phyloP scores from a whole-genome alignment of 2,329 filamentous ascomycete genomes.

The Aspergillus tanneri region DNA sequence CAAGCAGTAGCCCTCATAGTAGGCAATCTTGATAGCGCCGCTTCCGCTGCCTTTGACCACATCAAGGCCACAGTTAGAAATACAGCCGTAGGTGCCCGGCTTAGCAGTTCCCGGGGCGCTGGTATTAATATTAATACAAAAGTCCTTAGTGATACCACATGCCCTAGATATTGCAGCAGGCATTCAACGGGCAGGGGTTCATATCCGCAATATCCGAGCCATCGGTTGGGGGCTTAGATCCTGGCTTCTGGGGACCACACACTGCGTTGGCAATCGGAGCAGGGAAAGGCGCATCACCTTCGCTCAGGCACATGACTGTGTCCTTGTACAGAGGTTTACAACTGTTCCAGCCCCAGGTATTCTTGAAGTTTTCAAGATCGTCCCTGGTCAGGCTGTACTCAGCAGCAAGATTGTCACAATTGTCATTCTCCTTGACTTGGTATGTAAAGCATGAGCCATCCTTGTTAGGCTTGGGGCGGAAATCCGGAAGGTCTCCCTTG shows the following conservation, averaged over 20 bases:
- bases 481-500: conserved; percentile 14
- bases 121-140: conserved; percentile 38
- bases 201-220: conserved; percentile 29
- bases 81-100: conserved; percentile 39
- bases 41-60: conserved; percentile 28
- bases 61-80: conserved; percentile 44
- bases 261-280: conserved; percentile 37
- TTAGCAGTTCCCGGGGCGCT: conserved; percentile 40
- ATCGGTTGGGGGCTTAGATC: conserved; percentile 32
- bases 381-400: conserved; percentile 35
- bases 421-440: conserved; percentile 35
- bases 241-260: conserved; percentile 48
- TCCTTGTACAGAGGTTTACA: conserved; percentile 37
- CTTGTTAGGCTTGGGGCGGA: conserved; percentile 35
- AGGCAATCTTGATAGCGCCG: conserved; percentile 27
- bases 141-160: conserved; percentile 47
- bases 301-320: conserved; percentile 42
- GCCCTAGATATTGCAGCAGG: conserved; percentile 5
- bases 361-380: conserved; percentile 42
- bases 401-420: conserved; percentile 24
- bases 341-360: conserved; percentile 48
- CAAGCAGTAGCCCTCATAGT: conserved; percentile 33
- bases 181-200: background rate
- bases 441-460: conserved; percentile 43
- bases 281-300: conserved; percentile 43